Percentiles rank a stretch among this genome's conserved stretches.
Evolutionary conservation across 768 basidiomycete genomes (phyloP).

Genomic region (Russula sp.): DNA sequence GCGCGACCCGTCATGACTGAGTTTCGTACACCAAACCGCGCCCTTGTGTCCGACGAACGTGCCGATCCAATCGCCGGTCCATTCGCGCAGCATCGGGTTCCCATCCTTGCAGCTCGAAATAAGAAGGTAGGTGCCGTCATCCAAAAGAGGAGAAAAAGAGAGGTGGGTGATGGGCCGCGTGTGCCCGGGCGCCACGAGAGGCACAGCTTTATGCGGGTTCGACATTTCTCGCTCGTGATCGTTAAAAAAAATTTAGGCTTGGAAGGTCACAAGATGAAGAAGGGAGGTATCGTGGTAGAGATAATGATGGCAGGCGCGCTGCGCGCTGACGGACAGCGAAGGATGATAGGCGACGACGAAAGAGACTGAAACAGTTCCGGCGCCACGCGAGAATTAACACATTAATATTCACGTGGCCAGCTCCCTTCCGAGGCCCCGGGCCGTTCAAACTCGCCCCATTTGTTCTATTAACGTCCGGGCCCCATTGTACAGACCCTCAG

Average conservation of each 20-base stretch:
- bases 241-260: constrained; percentile 3
- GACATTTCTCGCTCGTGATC: constrained; percentile 23
- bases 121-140: constrained; percentile 83
- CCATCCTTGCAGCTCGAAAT: constrained; percentile 99
- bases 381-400: constrained; percentile 6
- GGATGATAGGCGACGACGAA: not conserved
- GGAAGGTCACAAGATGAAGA: constrained; percentile 15
- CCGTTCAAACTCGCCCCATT: too few relatives aligned
- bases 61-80: constrained; percentile 99
- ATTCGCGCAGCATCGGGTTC: constrained; percentile 93
- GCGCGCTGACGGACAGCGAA: constrained; percentile 34
- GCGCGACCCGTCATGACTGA: constrained; percentile 78
- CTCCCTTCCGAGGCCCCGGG: too few relatives aligned
- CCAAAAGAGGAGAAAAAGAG: constrained; percentile 82
- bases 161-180: constrained; percentile 90
- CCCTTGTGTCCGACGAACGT: constrained; percentile 89
- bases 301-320: constrained; percentile 34
- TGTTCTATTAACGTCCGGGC: too few relatives aligned
- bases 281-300: constrained; percentile 23
- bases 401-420: constrained; percentile 18
- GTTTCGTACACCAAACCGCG: constrained; percentile 95
- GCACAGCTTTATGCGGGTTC: constrained; percentile 51
- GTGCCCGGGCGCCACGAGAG: constrained; percentile 82
- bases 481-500: too few relatives aligned
- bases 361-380: not conserved